phyloP scores from a whole-genome alignment of 2,329 filamentous ascomycete species.

The Paraphaeosphaeria minitans region DNA sequence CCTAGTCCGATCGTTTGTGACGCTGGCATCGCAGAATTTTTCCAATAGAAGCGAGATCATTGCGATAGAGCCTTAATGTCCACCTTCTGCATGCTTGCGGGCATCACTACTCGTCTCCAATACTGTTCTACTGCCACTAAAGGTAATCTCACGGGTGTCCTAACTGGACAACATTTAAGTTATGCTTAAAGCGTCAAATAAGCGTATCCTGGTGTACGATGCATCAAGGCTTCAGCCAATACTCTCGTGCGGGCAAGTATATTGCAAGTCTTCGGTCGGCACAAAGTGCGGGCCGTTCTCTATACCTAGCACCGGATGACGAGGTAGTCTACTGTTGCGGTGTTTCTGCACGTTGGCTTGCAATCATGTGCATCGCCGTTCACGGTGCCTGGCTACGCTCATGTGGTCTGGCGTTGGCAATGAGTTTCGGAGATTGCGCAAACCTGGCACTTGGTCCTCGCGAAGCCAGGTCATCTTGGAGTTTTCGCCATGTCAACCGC shows the following conservation, averaged over 20 bases:
- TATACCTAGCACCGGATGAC: not conserved
- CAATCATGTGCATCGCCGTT: slow-evolving; percentile 1
- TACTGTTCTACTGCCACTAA: not conserved
- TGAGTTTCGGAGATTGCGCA: slow-evolving; percentile 18
- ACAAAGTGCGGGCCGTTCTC: not conserved
- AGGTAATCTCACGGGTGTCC: not conserved
- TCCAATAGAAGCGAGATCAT: not conserved
- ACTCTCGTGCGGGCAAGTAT: not conserved
- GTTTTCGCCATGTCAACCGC: not conserved
- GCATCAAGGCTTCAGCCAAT: slow-evolving; percentile 7
- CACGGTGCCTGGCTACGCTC: slow-evolving; percentile 4
- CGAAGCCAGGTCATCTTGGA: slow-evolving; percentile 2
- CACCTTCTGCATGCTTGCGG: not conserved
- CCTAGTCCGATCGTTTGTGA: not conserved
- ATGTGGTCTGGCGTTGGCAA: slow-evolving; percentile 12
- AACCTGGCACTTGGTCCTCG: slow-evolving; percentile 14
- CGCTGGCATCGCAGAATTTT: not conserved
- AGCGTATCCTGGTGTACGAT: slow-evolving; percentile 3
- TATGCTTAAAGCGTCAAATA: not conserved
- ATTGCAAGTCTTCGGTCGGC: slow-evolving; percentile 3
- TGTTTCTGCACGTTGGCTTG: slow-evolving; percentile 5
- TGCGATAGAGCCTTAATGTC: not conserved
- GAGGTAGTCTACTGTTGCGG: slow-evolving; percentile 3
- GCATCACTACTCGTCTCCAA: not conserved
- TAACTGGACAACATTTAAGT: not conserved